Evolutionary conservation across 73 alveolate species (phyloP), one percentile per base, ranked within the genome.

Genomic region (Tetrahymena borealis): DNA sequence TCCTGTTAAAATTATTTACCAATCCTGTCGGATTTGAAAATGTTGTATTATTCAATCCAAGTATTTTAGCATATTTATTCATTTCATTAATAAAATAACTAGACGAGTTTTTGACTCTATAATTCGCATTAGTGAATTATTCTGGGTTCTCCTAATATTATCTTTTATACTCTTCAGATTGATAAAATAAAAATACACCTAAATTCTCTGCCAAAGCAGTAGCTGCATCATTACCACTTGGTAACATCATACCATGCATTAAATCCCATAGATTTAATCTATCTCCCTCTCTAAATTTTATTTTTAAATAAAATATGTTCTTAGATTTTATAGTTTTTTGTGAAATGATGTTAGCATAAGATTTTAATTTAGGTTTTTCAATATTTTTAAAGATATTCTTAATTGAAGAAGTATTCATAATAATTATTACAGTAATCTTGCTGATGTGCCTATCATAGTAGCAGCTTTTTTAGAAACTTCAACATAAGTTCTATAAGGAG

Each of bases 201-300:
- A 96, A 94, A 91, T 91, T 79, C 24, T 93, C 95, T 24, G 98
- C 98, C 16, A 97, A 40, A 9, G 97, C 92, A 79, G 90, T 77
- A 31, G 99, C 99, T 91, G 98, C 98, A 91, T 97, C 99, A 90
- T 97, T 97, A 32, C 99, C 99, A 33, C 97, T 93, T 11, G 99
- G 99, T 15, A 97, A 91, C 99, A 97, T 96, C 94, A 97, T 39
- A 12, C 97, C 99, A 79, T 95, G 95, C 31, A 97, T 78, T 7
- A 96, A 90, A 33, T 97, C 98, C 85, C 92, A 39, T 18, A 97
- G 94, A 11, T 95, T 94, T 7, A 97, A 40, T 33, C 39, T 38
- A 90, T 97, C 98, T 13, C 98, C 96, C 18, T 39, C 93, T 39
- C 85, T 60, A 10, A n/a, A n/a, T 41, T 41, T 60, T 20, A 42